Conservation (phyloP, 2,329 filamentous ascomycete genomes). For the Davidsoniella australis region DNA sequence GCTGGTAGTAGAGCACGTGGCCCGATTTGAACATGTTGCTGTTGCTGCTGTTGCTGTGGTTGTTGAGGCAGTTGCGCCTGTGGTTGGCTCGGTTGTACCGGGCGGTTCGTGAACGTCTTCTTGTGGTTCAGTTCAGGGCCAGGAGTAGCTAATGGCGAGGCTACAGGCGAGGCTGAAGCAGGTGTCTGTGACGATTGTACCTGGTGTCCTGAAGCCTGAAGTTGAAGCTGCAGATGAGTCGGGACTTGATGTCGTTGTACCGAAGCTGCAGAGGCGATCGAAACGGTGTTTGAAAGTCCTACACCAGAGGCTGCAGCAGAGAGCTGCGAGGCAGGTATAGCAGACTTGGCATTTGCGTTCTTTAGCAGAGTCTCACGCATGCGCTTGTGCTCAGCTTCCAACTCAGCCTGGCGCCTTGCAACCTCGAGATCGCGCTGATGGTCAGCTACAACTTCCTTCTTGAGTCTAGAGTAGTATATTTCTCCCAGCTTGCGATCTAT, state of each 20-base stretch:
- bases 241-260: conserved; percentile 1
- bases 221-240: conserved; percentile 1
- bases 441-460: conserved; percentile 10
- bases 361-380: conserved; percentile 8
- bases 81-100: background rate
- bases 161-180: too few species aligned
- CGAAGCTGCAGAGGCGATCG: conserved; percentile 1
- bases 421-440: conserved; percentile 9
- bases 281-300: conserved; percentile 4
- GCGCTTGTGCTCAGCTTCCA: conserved; percentile 7
- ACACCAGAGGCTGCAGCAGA: conserved; percentile 8
- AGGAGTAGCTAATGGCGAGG: too few species aligned
- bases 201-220: background rate
- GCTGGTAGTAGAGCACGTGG: too few species aligned
- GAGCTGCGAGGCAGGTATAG: conserved; percentile 2
- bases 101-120: too few species aligned
- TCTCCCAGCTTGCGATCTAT: conserved; percentile 10
- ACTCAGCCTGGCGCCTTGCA: conserved; percentile 4
- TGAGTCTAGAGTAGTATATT: conserved; percentile 10
- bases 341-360: background rate
- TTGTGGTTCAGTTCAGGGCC: background rate
- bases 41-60: background rate
- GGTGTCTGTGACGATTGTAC: background rate
- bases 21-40: too few species aligned
- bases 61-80: background rate